Conservation (phyloP, 2,329 filamentous ascomycete species). For the Fusarium sp. region DNA sequence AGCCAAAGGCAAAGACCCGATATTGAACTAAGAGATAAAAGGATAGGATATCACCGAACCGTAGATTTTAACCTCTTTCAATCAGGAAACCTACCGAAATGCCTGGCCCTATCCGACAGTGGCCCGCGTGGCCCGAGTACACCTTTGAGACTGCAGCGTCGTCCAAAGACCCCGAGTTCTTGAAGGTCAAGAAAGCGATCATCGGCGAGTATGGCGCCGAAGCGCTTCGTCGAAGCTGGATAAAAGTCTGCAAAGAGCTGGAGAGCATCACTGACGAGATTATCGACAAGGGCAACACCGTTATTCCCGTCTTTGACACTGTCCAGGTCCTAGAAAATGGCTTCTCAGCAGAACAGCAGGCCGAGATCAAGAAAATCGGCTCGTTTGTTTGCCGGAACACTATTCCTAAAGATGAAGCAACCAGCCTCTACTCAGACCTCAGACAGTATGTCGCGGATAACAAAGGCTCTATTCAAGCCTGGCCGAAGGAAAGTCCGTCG, state of each 20-base stretch:
- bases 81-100: background rate
- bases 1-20: background rate
- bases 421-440: background rate
- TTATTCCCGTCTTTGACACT: background rate
- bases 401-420: background rate
- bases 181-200: background rate
- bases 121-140: background rate
- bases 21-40: background rate
- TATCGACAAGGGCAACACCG: background rate
- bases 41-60: background rate
- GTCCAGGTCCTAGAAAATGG: background rate
- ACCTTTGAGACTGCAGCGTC: background rate
- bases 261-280: background rate
- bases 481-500: conserved; percentile 11
- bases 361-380: background rate
- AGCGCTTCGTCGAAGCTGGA: background rate
- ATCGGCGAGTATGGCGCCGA: background rate
- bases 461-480: background rate
- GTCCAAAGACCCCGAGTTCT: conserved; percentile 3
- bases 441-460: background rate
- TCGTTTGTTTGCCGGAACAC: background rate
- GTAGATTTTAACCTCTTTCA: background rate
- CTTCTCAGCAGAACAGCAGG: background rate
- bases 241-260: background rate
- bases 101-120: background rate